Base-by-base conservation (phyloP, 768 basidiomycete species). In the Candolleomyces aberdarensis region DNA sequence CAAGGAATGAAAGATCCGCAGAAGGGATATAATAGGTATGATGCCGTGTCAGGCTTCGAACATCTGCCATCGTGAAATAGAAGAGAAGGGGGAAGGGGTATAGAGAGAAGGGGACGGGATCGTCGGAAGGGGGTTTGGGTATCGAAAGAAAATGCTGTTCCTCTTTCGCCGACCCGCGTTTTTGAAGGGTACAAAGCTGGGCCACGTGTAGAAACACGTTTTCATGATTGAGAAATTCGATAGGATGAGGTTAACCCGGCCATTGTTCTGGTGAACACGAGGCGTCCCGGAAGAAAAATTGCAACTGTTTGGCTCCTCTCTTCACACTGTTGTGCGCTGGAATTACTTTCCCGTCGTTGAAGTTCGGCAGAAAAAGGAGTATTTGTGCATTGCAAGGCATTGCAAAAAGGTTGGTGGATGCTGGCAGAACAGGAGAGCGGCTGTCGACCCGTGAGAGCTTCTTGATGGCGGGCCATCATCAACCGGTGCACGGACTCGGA, bases 1-100 rank as follows among this genome's bases (percentile, higher is more conserved):
- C 87, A 29, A 84, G 56, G 59, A 88, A 79, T 3, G 75, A 76
- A 0, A 87, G 63, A 64, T 87, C 86, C 0, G 81, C 88, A 0
- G 80, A 80, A 0, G 73, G 69, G 13, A 89, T 67, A 57, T 85
- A 88, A 61, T 83, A 89, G 0, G 77, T 58, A 0, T 66, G 62
- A 61, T 80, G 72, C 5, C 69, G 66, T 14, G 62, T 64, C 0
- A 73, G 53, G 0, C 67, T 63, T 19, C 57, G 15, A 46, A 46
- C 44, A n/a, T 54, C 51, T 53, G 57, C 61, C 66, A 61, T 62
- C 67, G 69, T 52, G 70, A 67, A 51, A 52, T 60, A 63, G 71
- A 68, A 75, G 69, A 72, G 70, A 73, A 72, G 72, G 69, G 53
- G 67, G 65, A 68, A 58, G 40, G 54, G 56, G 41, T 54, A 53